These are phyloP conservation scores for Zopfia rhizophila DNA, from an alignment of 2,329 filamentous ascomycete species.

Conservation along the genomic window DNA sequence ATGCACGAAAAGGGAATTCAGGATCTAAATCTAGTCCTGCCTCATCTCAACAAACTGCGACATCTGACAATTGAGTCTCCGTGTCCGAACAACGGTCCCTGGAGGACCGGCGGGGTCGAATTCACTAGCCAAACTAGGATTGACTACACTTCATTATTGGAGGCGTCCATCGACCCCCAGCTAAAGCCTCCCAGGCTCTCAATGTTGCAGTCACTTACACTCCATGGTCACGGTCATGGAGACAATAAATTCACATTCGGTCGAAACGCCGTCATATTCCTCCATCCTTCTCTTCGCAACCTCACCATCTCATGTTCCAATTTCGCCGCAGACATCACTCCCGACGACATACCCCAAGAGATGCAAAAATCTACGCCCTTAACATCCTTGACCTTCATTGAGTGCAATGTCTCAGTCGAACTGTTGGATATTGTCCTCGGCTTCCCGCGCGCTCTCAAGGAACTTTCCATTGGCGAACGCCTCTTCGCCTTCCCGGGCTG, in stretches of 20 bases:
- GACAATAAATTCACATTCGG: slow-evolving; percentile 40
- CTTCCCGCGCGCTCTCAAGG: slow-evolving; percentile 43
- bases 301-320: slow-evolving; percentile 48
- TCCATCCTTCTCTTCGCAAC: slow-evolving; percentile 42
- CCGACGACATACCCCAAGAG: slow-evolving; percentile 22
- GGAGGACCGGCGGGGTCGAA: slow-evolving; percentile 24
- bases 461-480: slow-evolving; percentile 46
- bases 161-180: slow-evolving; percentile 33
- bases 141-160: slow-evolving; percentile 43
- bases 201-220: slow-evolving; percentile 46
- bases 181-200: slow-evolving; percentile 28
- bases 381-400: slow-evolving; percentile 44
- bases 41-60: slow-evolving; percentile 39
- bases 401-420: slow-evolving; percentile 46
- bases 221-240: slow-evolving; percentile 44
- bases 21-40: slow-evolving; percentile 38
- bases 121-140: slow-evolving; percentile 45
- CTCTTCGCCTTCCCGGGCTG: slow-evolving; percentile 40
- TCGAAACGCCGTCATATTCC: slow-evolving; percentile 40
- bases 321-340: slow-evolving; percentile 31
- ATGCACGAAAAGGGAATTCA: slow-evolving; percentile 39
- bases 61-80: slow-evolving; percentile 46
- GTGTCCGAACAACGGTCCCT: slow-evolving; percentile 49
- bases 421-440: slow-evolving; percentile 41
- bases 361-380: slow-evolving; percentile 41